Evolutionary conservation across 1,284 basidiomycete species (phyloP), one percentile per base, ranked within the genome.

Genomic region (Cryptococcus floricola): DNA sequence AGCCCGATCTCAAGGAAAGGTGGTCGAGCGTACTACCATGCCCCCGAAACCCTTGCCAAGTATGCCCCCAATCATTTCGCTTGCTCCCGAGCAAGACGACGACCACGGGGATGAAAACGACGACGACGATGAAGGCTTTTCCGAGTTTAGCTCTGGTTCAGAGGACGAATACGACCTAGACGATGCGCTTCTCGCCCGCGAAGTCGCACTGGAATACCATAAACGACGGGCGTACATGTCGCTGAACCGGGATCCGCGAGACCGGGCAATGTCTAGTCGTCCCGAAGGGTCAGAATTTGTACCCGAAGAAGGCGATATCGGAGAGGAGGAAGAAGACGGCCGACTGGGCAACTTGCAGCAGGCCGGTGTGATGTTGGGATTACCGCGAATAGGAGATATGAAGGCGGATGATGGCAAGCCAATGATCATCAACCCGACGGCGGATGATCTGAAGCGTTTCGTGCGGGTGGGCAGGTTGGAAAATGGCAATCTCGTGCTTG

Each of bases 401-500:
- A 58, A 27, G 57, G 64, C 10, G 18, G 48, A 56, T 18, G 54
- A 48, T 23, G 50, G 57, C 25, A 54, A 52, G 51, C 62, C 67
- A 45, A 62, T 64, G 37, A 75, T 74, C 39, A 59, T 73, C 47
- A 73, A 74, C 53, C 73, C 73, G 3, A 73, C 69, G 2, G 67
- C 70, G 10, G 70, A 72, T 45, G 70, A 73, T 57, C 45, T 73
- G 47, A 59, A 62, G 56, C 61, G 67, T 42, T 73, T 68, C 51
- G 57, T 77, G n/a, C 64, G 73, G 14, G 71, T 77, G 9, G 75
- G 75, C 0, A 66, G 65, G 43, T 58, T 70, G 25, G 73, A 75
- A 46, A 75, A 77, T 64, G 75, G 75, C 41, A 70, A 74, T 60
- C 56, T 77, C 9, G 67, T 77, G n/a, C 59, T 76, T 16, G 75